phyloP scores from a whole-genome alignment of 129 eudicot genomes.

The Artemisia annua region DNA sequence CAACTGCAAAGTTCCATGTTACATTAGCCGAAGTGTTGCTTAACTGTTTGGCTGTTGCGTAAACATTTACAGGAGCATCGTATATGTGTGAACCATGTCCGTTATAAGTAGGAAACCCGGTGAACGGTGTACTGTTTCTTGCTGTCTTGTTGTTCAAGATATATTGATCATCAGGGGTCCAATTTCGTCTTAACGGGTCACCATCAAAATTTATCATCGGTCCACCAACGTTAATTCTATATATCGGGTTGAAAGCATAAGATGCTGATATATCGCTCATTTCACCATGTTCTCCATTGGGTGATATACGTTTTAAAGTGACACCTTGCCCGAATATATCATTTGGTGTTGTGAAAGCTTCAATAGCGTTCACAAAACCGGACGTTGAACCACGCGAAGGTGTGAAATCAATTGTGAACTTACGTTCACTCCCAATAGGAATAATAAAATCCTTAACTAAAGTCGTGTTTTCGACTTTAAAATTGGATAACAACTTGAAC shows the following conservation, averaged over 20 bases:
- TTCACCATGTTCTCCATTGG: neutral
- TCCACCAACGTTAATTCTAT: constrained; percentile 71
- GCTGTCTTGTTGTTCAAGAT: constrained; percentile 23
- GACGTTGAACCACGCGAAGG: constrained; percentile 28
- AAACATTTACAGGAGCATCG: constrained; percentile 54
- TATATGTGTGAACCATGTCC: neutral
- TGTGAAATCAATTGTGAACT: constrained; percentile 29
- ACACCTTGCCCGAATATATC: constrained; percentile 16
- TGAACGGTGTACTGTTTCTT: neutral
- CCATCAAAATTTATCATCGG: neutral
- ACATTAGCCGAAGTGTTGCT: constrained; percentile 21
- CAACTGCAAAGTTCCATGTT: constrained; percentile 57
- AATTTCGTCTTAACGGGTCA: constrained; percentile 51
- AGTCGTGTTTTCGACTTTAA: constrained; percentile 17
- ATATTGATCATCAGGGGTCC: constrained; percentile 52
- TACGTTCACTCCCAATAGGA: constrained; percentile 10
- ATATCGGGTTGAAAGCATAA: constrained; percentile 28
- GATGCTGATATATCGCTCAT: neutral
- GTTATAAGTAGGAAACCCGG: neutral
- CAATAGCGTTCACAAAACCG: constrained; percentile 64
- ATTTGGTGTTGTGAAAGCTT: constrained; percentile 44
- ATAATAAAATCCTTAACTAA: constrained; percentile 47
- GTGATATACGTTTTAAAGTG: neutral
- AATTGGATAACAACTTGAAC: constrained; percentile 37
- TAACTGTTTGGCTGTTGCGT: constrained; percentile 48